A percentile compares a stretch with the other conserved stretches of the same genome.
These are phyloP conservation scores for Piromyces finnis DNA, from an alignment of 192 early-diverging fungal species.

Conservation along the genomic window DNA sequence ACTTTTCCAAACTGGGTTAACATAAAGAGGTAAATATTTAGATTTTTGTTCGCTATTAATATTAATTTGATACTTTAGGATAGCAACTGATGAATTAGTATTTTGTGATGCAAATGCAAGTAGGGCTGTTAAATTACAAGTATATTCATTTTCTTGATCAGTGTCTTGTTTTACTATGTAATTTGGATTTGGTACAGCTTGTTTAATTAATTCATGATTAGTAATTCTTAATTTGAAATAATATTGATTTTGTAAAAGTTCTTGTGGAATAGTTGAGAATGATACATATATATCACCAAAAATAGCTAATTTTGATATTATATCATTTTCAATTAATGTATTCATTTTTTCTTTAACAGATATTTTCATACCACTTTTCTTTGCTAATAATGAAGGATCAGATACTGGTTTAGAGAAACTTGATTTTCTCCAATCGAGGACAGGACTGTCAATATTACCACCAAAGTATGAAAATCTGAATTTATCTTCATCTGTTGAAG, in stretches of 20 bases:
- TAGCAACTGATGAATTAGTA: not conserved
- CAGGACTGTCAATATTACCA: not conserved
- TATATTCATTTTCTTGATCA: not conserved
- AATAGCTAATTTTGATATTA: not conserved
- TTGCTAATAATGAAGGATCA: not conserved
- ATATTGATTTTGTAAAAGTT: not conserved
- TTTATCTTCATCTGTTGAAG: not conserved
- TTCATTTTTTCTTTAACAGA: not conserved
- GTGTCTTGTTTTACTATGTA: not conserved
- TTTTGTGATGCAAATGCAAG: not conserved
- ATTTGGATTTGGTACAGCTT: not conserved
- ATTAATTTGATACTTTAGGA: not conserved
- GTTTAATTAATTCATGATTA: not conserved
- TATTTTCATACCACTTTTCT: not conserved
- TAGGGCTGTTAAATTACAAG: not conserved
- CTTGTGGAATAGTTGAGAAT: not conserved
- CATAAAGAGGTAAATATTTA: not conserved
- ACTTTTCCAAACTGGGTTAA: not conserved
- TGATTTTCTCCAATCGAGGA: not conserved
- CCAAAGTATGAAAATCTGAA: not conserved
- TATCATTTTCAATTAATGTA: not conserved
- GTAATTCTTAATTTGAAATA: not conserved
- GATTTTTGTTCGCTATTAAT: not conserved
- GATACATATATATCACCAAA: not conserved
- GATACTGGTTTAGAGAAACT: not conserved